Evolutionary conservation across 345 rosid genomes (phyloP), one percentile per base, ranked within the genome.

Genomic region (Corchorus capsularis): DNA sequence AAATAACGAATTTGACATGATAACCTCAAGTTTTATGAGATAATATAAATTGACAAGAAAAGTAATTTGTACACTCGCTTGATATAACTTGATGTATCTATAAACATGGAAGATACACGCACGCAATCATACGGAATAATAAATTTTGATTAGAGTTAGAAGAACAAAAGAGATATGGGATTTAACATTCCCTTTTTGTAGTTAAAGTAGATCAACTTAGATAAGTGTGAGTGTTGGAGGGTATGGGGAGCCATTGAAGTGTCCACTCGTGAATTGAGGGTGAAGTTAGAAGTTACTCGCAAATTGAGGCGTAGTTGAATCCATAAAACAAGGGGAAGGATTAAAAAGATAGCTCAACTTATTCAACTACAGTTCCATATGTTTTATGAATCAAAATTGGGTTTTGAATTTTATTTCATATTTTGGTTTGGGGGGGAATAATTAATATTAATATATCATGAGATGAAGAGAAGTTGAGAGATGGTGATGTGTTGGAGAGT

Each of bases 401-500:
- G 12, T 35, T 5, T 27, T 27, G 27, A 27, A 27, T 27, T 27
- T 27, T 27, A 27, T 27, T 27, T 27, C 27, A 27, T 27, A n/a
- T 27, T 27, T 27, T 27, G 27, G 0, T 55, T 19, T 9, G 43
- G 41, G 19, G 39, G 27, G 43, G 43, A 39, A 39, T 39, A 6
- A 6, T 4, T 4, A 39, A 39, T 39, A 39, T 39, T n/a, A n/a
- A n/a, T 70, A 56, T 71, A 71, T 43, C 22, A 75, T 4, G 81
- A 71, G 47, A 63, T 8, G 47, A 63, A 5, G 75, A 61, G 79
- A 71, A 55, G 69, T 12, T 11, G 55, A 41, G 49, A 71, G 80
- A 74, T 69, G 27, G 19, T 19, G 83, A 71, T 53, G 79, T 53
- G 81, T 50, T 63, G 61, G 49, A 53, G 39, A n/a, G 81, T 45